phyloP scores from a whole-genome alignment of 345 rosid genomes.

The Gossypium bickii region DNA sequence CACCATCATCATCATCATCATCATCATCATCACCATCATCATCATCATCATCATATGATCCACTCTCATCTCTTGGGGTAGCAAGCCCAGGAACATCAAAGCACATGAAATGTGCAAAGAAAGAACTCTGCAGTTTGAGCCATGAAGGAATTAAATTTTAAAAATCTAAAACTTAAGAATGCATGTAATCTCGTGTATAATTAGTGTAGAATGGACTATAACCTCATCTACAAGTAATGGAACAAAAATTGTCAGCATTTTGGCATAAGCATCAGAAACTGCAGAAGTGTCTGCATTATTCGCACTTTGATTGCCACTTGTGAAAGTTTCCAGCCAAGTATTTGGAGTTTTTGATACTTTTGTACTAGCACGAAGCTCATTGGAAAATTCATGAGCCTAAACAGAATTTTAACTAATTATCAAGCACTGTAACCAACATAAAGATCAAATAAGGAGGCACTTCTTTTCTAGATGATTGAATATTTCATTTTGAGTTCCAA shows the following conservation, averaged over 20 bases:
- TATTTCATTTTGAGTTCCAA: slow-evolving; percentile 28
- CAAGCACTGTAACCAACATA: slow-evolving; percentile 5
- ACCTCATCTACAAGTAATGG: slow-evolving; percentile 99
- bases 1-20: slow-evolving; percentile 29
- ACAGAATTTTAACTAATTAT: slow-evolving; percentile 15
- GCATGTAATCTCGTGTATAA: slow-evolving; percentile 67
- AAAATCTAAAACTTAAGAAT: slow-evolving; percentile 7
- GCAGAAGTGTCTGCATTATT: slow-evolving; percentile 73
- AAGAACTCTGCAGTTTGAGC: slow-evolving; percentile 78
- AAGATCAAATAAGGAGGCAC: slow-evolving; percentile 3
- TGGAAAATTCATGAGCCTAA: slow-evolving; percentile 98
- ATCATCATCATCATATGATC: slow-evolving; percentile 45
- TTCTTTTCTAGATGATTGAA: slow-evolving; percentile 1
- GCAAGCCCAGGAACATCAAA: slow-evolving; percentile 95
- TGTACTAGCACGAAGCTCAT: slow-evolving; percentile 99
- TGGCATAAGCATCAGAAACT: slow-evolving; percentile 95
- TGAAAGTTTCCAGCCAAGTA: slow-evolving; percentile 90
- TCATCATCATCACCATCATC: slow-evolving; percentile 44
- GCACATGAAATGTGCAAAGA: slow-evolving; percentile 99
- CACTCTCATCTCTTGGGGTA: slow-evolving; percentile 70
- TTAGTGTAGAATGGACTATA: slow-evolving; percentile 41
- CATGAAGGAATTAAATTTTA: slow-evolving; percentile 18
- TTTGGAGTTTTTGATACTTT: slow-evolving; percentile 93
- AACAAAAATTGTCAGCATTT: slow-evolving; percentile 92
- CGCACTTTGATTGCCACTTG: slow-evolving; percentile 73